A percentile compares a stretch with the other conserved stretches of the same genome.
phyloP scores from a whole-genome alignment of 2,329 filamentous ascomycete genomes.

The Pseudocercospora macadamiae region DNA sequence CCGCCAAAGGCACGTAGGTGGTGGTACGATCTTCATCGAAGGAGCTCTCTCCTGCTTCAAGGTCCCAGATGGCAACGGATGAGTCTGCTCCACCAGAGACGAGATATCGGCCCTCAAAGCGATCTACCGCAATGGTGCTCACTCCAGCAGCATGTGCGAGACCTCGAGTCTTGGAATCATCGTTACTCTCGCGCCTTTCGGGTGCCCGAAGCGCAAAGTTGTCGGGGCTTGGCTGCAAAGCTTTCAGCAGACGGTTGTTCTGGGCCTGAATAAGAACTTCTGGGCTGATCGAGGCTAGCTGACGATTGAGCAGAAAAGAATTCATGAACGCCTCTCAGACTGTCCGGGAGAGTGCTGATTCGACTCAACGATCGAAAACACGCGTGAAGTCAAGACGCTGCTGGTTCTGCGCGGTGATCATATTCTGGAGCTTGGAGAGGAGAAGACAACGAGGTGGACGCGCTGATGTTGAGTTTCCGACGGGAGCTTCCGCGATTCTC shows the following conservation, averaged over 20 bases:
- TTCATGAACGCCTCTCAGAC: conserved; percentile 57
- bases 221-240: conserved; percentile 68
- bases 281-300: conserved; percentile 68
- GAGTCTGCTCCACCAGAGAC: conserved; percentile 85
- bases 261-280: conserved; percentile 67
- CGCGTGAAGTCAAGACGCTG: too few species aligned
- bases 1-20: conserved; percentile 21
- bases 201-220: conserved; percentile 69
- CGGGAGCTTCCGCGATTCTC: too few species aligned
- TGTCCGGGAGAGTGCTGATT: neutral
- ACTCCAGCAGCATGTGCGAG: conserved; percentile 71
- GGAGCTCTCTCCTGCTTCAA: conserved; percentile 59
- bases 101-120: conserved; percentile 77
- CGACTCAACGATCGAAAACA: neutral
- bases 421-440: too few species aligned
- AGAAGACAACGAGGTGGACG: too few species aligned
- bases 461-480: too few species aligned
- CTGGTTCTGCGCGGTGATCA: too few species aligned
- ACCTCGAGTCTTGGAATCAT: neutral
- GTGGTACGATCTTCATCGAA: conserved; percentile 5
- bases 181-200: neutral
- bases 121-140: conserved; percentile 77
- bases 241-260: conserved; percentile 66
- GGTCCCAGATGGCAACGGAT: conserved; percentile 83
- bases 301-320: conserved; percentile 74